phyloP scores from a whole-genome alignment of 805 yeast genomes.

The Zygosaccharomyces siamensis region DNA sequence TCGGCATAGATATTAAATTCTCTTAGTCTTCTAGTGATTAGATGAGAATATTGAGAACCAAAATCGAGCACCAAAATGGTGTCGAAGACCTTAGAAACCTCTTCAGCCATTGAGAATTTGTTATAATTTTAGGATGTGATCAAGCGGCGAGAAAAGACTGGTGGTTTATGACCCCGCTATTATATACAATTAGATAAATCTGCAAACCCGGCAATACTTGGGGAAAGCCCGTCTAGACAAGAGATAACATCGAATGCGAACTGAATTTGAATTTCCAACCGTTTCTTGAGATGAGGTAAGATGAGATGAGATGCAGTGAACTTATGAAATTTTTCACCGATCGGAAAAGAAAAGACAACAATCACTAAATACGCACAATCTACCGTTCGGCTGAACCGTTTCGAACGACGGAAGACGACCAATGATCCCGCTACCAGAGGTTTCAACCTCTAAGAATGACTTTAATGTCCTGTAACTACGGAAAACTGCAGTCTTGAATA shows the following conservation, averaged over 20 bases:
- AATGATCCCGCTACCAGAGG: too few relatives aligned
- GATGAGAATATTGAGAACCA: conserved; percentile 96
- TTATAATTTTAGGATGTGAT: background rate
- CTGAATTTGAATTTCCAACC: background rate
- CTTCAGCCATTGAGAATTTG: conserved; percentile 26
- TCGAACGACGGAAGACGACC: background rate
- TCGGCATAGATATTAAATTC: conserved; percentile 98
- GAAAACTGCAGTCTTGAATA: too few relatives aligned
- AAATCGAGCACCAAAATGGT: conserved; percentile 96
- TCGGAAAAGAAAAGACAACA: background rate
- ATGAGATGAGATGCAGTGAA: conserved; percentile 9
- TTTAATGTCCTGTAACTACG: too few relatives aligned
- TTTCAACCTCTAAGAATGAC: too few relatives aligned
- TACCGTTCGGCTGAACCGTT: background rate
- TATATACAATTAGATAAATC: background rate
- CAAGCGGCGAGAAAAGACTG: background rate
- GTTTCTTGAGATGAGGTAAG: conserved; percentile 10
- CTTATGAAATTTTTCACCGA: conserved; percentile 3
- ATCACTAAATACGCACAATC: background rate
- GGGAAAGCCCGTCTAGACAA: background rate
- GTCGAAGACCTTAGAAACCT: conserved; percentile 88
- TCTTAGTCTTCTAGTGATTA: conserved; percentile 94
- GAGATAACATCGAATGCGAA: background rate
- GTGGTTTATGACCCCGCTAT: background rate
- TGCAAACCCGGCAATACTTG: background rate